phyloP scores from a whole-genome alignment of 495 filamentous ascomycete species.

The Durotheca rogersii region DNA sequence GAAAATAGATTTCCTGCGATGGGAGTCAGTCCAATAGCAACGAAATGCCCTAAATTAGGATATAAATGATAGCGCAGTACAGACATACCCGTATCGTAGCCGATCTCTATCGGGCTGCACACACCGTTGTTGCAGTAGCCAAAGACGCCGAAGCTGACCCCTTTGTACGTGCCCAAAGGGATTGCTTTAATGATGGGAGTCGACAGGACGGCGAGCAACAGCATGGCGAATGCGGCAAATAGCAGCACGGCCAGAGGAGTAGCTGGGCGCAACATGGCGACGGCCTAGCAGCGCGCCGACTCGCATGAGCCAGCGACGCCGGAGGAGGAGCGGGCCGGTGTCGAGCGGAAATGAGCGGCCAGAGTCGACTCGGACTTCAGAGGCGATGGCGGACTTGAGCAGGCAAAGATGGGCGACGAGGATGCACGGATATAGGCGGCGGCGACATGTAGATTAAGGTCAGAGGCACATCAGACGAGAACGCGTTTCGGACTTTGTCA shows the following conservation, averaged over 20 bases:
- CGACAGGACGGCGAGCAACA: slow-evolving; percentile 87
- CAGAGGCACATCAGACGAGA: not conserved
- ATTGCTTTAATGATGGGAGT: slow-evolving; percentile 87
- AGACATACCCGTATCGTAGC: slow-evolving; percentile 78
- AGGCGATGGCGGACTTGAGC: slow-evolving; percentile 13
- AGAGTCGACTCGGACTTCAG: slow-evolving; percentile 8
- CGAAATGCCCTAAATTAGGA: no score
- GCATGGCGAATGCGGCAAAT: slow-evolving; percentile 77
- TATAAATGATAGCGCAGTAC: no score
- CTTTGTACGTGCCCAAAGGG: slow-evolving; percentile 72
- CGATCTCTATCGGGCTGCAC: slow-evolving; percentile 76
- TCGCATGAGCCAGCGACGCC: slow-evolving; percentile 30
- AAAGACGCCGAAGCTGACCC: slow-evolving; percentile 88
- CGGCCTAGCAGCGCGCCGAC: slow-evolving; percentile 32
- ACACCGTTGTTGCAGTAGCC: slow-evolving; percentile 67
- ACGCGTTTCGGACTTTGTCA: not conserved
- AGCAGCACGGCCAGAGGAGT: slow-evolving; percentile 88
- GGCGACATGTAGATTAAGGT: slow-evolving; percentile 31
- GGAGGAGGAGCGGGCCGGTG: no score
- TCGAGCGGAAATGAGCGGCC: no score
- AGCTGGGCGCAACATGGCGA: slow-evolving; percentile 76
- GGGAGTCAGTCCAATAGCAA: no score
- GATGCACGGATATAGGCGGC: slow-evolving; percentile 9
- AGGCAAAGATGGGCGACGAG: slow-evolving; percentile 17
- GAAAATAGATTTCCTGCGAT: slow-evolving; percentile 42